Evolutionary conservation across 148 eudicot genomes (phyloP), one percentile per base, ranked within the genome.

Genomic region (Nepenthes mirabilis): DNA sequence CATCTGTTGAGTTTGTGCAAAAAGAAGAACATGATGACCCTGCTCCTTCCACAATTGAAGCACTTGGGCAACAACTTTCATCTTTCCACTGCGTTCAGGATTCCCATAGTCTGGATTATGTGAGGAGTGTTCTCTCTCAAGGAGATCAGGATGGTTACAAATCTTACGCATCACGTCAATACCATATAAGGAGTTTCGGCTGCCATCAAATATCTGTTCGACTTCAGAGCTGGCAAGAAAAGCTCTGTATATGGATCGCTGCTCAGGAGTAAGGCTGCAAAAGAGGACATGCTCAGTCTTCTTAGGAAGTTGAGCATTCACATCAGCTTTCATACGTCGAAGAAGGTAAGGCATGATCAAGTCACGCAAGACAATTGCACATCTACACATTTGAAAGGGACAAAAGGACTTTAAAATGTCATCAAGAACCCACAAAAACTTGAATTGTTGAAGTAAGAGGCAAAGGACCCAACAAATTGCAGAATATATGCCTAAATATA

Each of bases 111-210:
- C 98, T 2, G 91, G 96, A 76, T 91, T 77, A 60, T 48, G 59
- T 67, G 62, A 60, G 45, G 95, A 76, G 70, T 88, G 91, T 78
- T 93, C 99, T 78, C 99, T 88, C 79, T 93, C 99, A 52, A 93
- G 85, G 47, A 93, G 80, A 79, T 93, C 99, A 47, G 96, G 99
- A 67, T 93, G 99, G 79, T 93, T 93, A 70, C 99, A 93, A 60
- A 93, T 93, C 72, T 93, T 93, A 52, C 96, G 96, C 96, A 93
- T 88, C 65, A 93, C 96, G 68, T 93, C 99, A 69, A 93, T 93
- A 61, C 99, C 99, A 61, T 75, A 93, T 8, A 93, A 85, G 58
- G 99, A 93, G 65, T 93, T 93, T 65, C 90, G 77, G 77, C 54
- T 84, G 50, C 99, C 99, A 50, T 88, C 85, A 68, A 93, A 83